phyloP scores from a whole-genome alignment of 306 rosid genomes.

The Fagus crenata region DNA sequence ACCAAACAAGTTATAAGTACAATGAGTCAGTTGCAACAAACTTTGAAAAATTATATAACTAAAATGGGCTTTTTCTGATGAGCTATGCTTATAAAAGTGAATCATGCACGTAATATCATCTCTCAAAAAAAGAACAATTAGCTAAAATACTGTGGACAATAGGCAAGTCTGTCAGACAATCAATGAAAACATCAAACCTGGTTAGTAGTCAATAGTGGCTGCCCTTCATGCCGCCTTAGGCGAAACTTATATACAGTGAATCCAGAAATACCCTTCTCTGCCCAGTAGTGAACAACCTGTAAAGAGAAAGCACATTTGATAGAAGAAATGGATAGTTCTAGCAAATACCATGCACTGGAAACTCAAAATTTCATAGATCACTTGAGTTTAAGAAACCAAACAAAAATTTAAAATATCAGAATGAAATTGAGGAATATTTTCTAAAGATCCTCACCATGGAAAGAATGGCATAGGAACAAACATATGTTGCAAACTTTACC shows the following conservation, averaged over 20 bases:
- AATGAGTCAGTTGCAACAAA: too few species aligned
- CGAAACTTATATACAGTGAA: slow-evolving; percentile 84
- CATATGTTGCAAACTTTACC: not conserved
- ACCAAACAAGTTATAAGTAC: too few species aligned
- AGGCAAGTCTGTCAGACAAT: not conserved
- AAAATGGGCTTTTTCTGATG: not conserved
- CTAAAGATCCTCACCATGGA: not conserved
- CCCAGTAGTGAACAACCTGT: slow-evolving; percentile 86
- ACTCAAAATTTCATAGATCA: not conserved
- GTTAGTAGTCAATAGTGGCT: slow-evolving; percentile 76
- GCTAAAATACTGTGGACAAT: not conserved
- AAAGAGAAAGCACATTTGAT: slow-evolving; percentile 20
- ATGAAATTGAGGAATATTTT: not conserved
- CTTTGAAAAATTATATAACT: too few species aligned
- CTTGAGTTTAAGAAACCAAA: not conserved
- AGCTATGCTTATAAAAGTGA: not conserved
- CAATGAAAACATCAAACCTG: slow-evolving; percentile 56
- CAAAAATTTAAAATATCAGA: not conserved
- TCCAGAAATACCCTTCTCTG: slow-evolving; percentile 92
- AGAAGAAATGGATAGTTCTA: not conserved
- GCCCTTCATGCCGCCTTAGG: slow-evolving; percentile 82
- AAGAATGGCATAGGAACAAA: not conserved
- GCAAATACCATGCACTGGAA: not conserved
- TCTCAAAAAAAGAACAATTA: not conserved
- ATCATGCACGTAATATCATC: not conserved